Conservation (phyloP, 192 early-diverging fungal genomes). For the Umbelopsis sp. region DNA sequence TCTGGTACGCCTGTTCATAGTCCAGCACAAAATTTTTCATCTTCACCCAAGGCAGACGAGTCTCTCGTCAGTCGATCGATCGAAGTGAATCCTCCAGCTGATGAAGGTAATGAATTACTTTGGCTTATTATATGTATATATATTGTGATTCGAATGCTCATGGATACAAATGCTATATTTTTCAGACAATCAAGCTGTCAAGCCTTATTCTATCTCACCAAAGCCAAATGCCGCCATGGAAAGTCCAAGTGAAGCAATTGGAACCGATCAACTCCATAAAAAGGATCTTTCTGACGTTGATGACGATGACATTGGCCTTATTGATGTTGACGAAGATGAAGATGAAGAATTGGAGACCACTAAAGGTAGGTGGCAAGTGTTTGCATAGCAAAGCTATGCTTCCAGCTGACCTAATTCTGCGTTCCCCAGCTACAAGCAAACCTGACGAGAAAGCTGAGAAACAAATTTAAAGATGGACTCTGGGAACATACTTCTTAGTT, state of each 20-base stretch:
- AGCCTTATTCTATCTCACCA: slow-evolving; percentile 11
- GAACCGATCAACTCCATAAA: background rate
- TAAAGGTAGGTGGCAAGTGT: background rate
- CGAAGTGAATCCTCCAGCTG: background rate
- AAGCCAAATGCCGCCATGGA: background rate
- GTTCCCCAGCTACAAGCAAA: background rate
- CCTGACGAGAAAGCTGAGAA: background rate
- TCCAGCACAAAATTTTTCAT: background rate
- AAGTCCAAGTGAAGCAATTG: background rate
- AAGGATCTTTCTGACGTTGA: slow-evolving; percentile 1
- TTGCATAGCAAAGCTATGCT: background rate
- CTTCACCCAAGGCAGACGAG: background rate
- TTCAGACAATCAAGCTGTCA: background rate
- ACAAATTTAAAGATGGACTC: too few relatives aligned
- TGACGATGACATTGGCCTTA: slow-evolving; percentile 4
- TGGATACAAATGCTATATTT: too few relatives aligned
- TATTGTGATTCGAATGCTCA: background rate
- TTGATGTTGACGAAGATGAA: slow-evolving; percentile 13
- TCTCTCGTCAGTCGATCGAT: background rate
- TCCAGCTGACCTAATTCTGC: background rate
- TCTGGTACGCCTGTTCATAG: background rate
- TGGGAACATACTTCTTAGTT: too few relatives aligned
- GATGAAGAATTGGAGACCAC: background rate
- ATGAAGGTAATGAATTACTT: background rate
- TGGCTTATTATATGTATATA: background rate